Conservation (phyloP, 805 yeast genomes). For the Tetrapisispora pingtungensis region DNA sequence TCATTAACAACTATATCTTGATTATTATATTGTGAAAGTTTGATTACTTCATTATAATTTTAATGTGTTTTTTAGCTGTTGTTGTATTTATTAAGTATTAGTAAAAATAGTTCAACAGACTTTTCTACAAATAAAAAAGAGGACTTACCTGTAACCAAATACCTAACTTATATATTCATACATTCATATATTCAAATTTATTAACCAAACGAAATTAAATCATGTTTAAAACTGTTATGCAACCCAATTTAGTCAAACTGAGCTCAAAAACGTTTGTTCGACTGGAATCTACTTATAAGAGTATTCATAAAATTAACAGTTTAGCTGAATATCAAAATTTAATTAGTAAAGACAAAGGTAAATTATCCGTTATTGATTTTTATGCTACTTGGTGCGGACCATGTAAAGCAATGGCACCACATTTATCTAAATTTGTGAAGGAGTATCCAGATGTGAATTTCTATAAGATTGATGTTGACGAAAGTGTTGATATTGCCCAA, state of each 20-base stretch:
- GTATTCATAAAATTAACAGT: conserved; percentile 29
- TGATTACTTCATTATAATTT: too few species aligned
- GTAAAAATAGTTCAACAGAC: too few species aligned
- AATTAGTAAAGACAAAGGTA: conserved; percentile 22
- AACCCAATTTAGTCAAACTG: not conserved
- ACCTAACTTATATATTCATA: not conserved
- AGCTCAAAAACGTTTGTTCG: not conserved
- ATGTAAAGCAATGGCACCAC: conserved; percentile 62
- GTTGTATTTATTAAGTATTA: too few species aligned
- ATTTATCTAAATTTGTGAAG: conserved; percentile 34
- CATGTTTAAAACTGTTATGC: not conserved
- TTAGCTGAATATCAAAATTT: conserved; percentile 29
- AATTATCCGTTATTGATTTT: conserved; percentile 50
- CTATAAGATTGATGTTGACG: conserved; percentile 68
- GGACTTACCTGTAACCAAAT: too few species aligned
- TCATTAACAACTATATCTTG: too few species aligned
- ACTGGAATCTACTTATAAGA: conserved; percentile 9
- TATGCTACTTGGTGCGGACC: conserved; percentile 74
- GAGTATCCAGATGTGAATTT: conserved; percentile 42
- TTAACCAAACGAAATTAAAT: not conserved
- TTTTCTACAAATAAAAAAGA: too few species aligned
- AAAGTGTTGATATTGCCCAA: conserved; percentile 64
- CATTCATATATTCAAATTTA: too few species aligned
- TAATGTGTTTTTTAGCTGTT: too few species aligned
- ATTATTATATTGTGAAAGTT: too few species aligned